These are phyloP conservation scores for Rhynchosporium graminicola DNA, from an alignment of 2,329 filamentous ascomycete genomes.

Conservation along the genomic window DNA sequence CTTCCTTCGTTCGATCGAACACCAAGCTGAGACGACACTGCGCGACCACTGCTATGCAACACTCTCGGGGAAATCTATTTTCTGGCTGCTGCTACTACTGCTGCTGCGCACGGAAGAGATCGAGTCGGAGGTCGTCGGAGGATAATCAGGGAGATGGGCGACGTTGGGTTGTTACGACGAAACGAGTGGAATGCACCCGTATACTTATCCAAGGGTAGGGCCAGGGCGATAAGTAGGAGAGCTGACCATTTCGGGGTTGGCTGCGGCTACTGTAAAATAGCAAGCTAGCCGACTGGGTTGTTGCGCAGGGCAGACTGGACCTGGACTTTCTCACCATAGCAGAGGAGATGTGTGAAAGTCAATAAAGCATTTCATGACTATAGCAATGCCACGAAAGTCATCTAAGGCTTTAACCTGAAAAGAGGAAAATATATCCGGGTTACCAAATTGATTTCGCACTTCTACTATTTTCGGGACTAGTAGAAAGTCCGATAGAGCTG, in stretches of 20 bases:
- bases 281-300: not conserved
- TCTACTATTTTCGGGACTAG: too few relatives aligned
- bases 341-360: too few relatives aligned
- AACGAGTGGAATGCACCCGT: not conserved
- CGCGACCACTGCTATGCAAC: constrained; percentile 8
- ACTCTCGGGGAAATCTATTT: not conserved
- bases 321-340: too few relatives aligned
- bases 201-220: not conserved
- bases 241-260: constrained; percentile 18
- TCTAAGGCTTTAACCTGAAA: too few relatives aligned
- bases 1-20: constrained; percentile 20
- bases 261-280: constrained; percentile 6
- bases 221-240: constrained; percentile 20
- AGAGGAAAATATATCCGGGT: too few relatives aligned
- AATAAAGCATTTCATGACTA: too few relatives aligned
- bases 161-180: constrained; percentile 9
- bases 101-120: constrained; percentile 8
- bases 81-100: not conserved
- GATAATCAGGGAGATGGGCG: not conserved
- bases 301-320: too few relatives aligned
- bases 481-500: not conserved
- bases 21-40: constrained; percentile 17
- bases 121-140: constrained; percentile 4
- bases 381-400: too few relatives aligned
- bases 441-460: too few relatives aligned